Base-by-base conservation (phyloP, 2,329 filamentous ascomycete species). In the Zasmidium citrigriseum region DNA sequence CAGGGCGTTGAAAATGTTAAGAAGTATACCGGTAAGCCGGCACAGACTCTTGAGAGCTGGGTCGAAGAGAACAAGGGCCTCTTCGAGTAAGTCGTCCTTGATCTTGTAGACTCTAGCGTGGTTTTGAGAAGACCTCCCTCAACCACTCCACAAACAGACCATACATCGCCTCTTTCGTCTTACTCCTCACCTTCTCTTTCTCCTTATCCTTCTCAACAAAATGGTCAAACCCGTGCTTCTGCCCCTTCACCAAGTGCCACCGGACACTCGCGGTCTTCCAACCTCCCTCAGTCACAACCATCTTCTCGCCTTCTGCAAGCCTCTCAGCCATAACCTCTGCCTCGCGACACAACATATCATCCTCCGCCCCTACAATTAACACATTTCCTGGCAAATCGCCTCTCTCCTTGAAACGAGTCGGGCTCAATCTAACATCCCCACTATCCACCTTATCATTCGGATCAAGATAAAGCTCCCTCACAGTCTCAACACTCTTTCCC, bases 291-390 rank as follows among this genome's bases (percentile, higher is more conserved):
- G 62, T 61, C 12, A 65, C 54, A 5, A 52, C 25, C 54, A 52
- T 65, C 7, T n/a, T 34, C 20, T 21, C 45, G 1, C 55, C 62
- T 5, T 64, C 60, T 2, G 70, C 71, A 41, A 73, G 60, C 16
- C 60, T 61, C 49, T 68, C 65, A 22, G 70, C 71, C 70, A 74
- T 74, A 46, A 57, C 38, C 55, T 70, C 67, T 4, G 66, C 72
- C 66, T 82, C 81, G 29, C 74, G 70, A 1, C 73, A 75, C 14
- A 81, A 64, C 67, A 80, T 74, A 65, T 83, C 81, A 54, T 79
- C 72, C 70, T 82, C 78, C 14, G 73, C 73, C 0, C 69, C 77
- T 5, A 82, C 60, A 29, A 80, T 64, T 60, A 78, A 82, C 2
- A 82, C 69, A 46, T 75, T 70, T 18, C 65, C 67, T 4, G 80